Evolutionary conservation across 73 alveolate species (phyloP), one percentile per base, ranked within the genome.

Genomic region (Uronychia binucleata): DNA sequence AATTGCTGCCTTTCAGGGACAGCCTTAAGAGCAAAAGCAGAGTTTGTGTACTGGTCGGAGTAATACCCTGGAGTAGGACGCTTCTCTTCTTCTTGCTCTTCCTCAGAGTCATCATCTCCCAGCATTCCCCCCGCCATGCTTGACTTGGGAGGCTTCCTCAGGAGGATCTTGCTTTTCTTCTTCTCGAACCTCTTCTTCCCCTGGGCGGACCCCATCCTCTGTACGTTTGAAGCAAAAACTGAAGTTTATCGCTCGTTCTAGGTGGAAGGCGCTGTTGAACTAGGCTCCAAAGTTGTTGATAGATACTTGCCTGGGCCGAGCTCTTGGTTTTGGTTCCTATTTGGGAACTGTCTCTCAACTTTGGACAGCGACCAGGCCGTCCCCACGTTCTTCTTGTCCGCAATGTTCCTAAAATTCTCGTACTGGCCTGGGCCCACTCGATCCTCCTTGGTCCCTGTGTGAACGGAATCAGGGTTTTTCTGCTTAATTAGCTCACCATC

Each of bases 401-500:
- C 91, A 0, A 85, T 0, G 11, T 84, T n/a, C 35, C 86, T 75
- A 0, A 81, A 67, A 0, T 59, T 35, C 0, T 89, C 91, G 75
- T 93, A 93, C 46, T 90, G 95, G 33, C 97, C 97, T 0, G 97
- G 97, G 29, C 97, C 97, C 28, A 90, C 94, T 33, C 87, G 75
- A 58, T 93, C 95, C 1, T 57, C 29, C 30, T 74, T 59, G 26
- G 82, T 78, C 58, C 97, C 97, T 0, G 95, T 67, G 33, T 77
- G 81, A 0, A 90, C 80, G 30, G 80, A 77, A 78, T 86, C 94
- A 28, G 92, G 86, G 35, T 93, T 93, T 67, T 86, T 86, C 77
- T 93, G 88, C 82, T 82, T 85, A 0, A 90, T 80, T 35, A 93
- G 82, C 29, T 93, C 95, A 0, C 97, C 97, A 34, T 33, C 31